Evolutionary conservation across 805 yeast genomes (phyloP).

Genomic region (Komagataella pastoris): DNA sequence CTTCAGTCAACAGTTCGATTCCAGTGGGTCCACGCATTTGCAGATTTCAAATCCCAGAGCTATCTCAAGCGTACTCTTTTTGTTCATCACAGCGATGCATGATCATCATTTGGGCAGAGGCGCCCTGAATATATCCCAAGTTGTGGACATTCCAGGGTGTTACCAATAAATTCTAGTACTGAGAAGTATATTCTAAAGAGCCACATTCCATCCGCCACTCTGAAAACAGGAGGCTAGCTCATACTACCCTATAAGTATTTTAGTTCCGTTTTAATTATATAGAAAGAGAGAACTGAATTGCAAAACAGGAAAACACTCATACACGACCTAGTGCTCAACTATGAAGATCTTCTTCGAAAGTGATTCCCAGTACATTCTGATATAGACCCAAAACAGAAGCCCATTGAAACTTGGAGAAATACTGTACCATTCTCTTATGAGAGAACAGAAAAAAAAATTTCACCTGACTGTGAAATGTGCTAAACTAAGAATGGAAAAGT

Average conservation of each 20-base stretch:
- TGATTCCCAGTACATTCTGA: conserved; percentile 53
- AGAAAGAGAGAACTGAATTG: conserved; percentile 2
- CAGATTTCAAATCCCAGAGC: conserved; percentile 30
- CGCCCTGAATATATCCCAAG: not conserved
- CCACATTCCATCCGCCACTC: not conserved
- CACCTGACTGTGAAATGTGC: conserved; percentile 94
- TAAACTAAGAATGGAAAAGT: conserved; percentile 45
- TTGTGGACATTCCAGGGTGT: conserved; percentile 33
- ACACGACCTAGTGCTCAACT: conserved; percentile 37
- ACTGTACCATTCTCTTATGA: conserved; percentile 40
- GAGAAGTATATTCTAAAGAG: not conserved
- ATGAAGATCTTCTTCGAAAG: conserved; percentile 34
- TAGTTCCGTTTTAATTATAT: conserved; percentile 4
- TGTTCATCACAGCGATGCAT: conserved; percentile 56
- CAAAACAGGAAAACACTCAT: conserved; percentile 22
- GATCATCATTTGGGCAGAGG: conserved; percentile 26
- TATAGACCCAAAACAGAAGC: conserved; percentile 4
- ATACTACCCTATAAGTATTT: conserved; percentile 3
- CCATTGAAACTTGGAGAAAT: conserved; percentile 32
- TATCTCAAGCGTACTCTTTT: conserved; percentile 39
- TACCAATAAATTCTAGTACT: not conserved
- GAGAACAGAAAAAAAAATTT: conserved; percentile 53
- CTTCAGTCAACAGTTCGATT: conserved; percentile 31
- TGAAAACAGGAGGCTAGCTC: not conserved
- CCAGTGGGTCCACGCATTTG: conserved; percentile 35